Conservation (phyloP, 495 filamentous ascomycete species). For the Hypoxylon rickii region DNA sequence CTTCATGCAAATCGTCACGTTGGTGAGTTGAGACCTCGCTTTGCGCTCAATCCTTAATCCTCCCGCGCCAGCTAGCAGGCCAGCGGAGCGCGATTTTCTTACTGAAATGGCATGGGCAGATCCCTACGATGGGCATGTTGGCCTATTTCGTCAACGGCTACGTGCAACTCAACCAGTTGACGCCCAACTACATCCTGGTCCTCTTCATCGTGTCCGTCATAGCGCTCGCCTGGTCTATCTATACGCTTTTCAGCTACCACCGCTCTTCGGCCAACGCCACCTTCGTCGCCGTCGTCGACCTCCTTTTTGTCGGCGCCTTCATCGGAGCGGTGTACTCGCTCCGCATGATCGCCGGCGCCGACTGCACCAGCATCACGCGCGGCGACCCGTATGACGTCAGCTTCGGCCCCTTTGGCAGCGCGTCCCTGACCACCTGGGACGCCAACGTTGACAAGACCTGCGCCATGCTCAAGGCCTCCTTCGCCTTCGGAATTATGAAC, state of each 20-base stretch:
- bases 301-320: constrained; percentile 79
- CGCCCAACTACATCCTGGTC: constrained; percentile 78
- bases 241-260: constrained; percentile 80
- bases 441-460: constrained; percentile 72
- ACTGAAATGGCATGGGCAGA: too few species aligned
- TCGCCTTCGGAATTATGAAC: constrained; percentile 89
- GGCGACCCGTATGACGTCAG: constrained; percentile 55
- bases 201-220: constrained; percentile 90
- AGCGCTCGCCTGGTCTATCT: constrained; percentile 76
- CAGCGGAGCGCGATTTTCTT: too few species aligned
- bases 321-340: constrained; percentile 80
- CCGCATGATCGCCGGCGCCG: constrained; percentile 65
- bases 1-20: constrained; percentile 76
- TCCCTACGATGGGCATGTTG: constrained; percentile 88
- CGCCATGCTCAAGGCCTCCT: constrained; percentile 85
- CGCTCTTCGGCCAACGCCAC: constrained; percentile 69
- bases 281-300: constrained; percentile 80
- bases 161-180: constrained; percentile 69
- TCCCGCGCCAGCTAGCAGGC: too few species aligned
- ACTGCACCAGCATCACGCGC: constrained; percentile 64
- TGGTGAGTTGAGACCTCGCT: constrained; percentile 58
- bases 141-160: constrained; percentile 82
- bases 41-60: too few species aligned
- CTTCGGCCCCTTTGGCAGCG: constrained; percentile 64
- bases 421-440: constrained; percentile 47